Conservation (phyloP, 306 rosid species). For the Lathyrus sativus region DNA sequence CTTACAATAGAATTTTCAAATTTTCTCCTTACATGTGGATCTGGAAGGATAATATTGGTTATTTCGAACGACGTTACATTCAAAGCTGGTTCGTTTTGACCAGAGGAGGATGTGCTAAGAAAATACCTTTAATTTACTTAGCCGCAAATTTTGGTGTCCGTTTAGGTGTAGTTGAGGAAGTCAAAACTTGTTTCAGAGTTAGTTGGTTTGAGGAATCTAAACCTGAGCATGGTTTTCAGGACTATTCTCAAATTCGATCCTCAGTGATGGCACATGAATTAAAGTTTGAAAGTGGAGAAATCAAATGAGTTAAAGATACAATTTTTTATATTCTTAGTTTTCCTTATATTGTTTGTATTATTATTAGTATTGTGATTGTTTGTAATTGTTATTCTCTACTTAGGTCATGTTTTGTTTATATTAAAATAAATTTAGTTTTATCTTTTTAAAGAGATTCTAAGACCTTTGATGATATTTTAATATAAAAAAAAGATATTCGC, state of each 20-base stretch:
- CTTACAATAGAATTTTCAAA: too few relatives aligned
- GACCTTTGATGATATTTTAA: too few relatives aligned
- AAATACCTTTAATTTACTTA: conserved; percentile 84
- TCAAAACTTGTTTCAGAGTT: conserved; percentile 87
- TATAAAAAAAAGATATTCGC: too few relatives aligned
- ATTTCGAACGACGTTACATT: conserved; percentile 92
- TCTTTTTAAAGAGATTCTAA: too few relatives aligned
- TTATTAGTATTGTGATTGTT: too few relatives aligned
- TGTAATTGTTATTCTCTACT: too few relatives aligned
- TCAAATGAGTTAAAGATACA: conserved; percentile 93
- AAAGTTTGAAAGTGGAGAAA: conserved; percentile 74
- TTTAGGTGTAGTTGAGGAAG: conserved; percentile 94
- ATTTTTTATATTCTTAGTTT: too few relatives aligned
- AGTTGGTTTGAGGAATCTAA: conserved; percentile 97
- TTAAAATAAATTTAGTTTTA: too few relatives aligned
- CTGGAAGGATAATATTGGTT: conserved; percentile 86
- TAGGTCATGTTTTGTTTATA: too few relatives aligned
- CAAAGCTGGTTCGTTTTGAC: conserved; percentile 98
- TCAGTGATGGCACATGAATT: conserved; percentile 85
- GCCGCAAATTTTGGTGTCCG: conserved; percentile 99
- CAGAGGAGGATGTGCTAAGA: conserved; percentile 85
- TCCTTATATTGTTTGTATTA: too few relatives aligned
- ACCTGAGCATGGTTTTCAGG: conserved; percentile 94
- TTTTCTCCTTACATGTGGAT: too few relatives aligned
- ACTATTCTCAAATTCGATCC: conserved; percentile 77